Evolutionary conservation across 805 yeast species (phyloP).

Genomic region (Saccharomycopsis capsularis): DNA sequence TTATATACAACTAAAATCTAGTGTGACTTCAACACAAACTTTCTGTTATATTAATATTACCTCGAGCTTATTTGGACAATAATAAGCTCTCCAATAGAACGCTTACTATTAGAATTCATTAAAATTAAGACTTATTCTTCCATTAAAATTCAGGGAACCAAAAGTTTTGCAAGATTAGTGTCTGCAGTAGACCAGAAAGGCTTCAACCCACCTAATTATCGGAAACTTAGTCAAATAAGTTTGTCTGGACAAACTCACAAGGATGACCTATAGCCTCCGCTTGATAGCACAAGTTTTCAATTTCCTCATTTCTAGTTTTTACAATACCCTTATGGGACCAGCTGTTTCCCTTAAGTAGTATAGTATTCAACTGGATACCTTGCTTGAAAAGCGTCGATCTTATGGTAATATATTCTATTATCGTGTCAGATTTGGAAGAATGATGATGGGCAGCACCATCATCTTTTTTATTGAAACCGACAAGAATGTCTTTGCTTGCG

Average conservation of each 20-base stretch:
- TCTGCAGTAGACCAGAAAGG: no score
- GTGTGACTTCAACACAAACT: no score
- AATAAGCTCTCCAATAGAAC: no score
- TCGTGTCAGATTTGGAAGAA: not conserved
- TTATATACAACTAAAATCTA: no score
- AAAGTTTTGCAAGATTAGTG: no score
- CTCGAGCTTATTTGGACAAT: no score
- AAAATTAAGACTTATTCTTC: no score
- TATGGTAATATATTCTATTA: slow-evolving; percentile 6
- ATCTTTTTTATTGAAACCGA: not conserved
- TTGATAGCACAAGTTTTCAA: slow-evolving; percentile 17
- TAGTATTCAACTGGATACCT: slow-evolving; percentile 15
- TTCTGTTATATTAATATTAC: no score
- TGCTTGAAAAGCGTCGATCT: slow-evolving; percentile 10
- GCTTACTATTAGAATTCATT: no score
- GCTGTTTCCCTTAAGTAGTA: slow-evolving; percentile 11
- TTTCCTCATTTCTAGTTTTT: not conserved
- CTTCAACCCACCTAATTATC: no score
- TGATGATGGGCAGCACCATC: not conserved
- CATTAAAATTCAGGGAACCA: no score
- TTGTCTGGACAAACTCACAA: slow-evolving; percentile 4
- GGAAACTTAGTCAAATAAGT: not conserved
- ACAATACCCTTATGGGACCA: slow-evolving; percentile 2
- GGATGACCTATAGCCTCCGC: slow-evolving; percentile 12
- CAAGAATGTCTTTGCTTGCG: not conserved